phyloP scores from a whole-genome alignment of 78 protist genomes.

The Polysphondylium violaceum region DNA sequence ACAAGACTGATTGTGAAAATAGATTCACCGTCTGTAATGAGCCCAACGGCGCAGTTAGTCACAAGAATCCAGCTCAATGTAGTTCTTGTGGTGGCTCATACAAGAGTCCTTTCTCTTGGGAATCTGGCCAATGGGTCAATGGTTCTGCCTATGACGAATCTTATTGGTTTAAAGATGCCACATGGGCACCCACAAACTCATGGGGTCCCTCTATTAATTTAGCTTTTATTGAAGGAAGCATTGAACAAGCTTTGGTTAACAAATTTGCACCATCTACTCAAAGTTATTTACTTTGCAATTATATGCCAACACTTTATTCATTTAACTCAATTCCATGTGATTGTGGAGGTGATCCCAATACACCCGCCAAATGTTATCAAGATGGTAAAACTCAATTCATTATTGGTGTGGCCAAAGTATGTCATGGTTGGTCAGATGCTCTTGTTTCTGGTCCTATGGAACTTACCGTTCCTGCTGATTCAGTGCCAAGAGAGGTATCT shows the following conservation, averaged over 20 bases:
- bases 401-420: slow-evolving; percentile 2
- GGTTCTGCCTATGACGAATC: not conserved
- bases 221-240: not conserved
- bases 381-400: not conserved
- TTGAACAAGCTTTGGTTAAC: not conserved
- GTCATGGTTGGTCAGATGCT: not conserved
- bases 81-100: not conserved
- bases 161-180: not conserved
- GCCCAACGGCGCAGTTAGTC: not conserved
- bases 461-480: not conserved
- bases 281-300: not conserved
- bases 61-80: not conserved
- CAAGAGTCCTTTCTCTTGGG: not conserved
- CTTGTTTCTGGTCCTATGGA: not conserved
- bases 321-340: not conserved
- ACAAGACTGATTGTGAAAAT: not conserved
- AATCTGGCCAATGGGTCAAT: not conserved
- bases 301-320: not conserved
- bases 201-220: not conserved
- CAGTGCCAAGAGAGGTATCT: not conserved
- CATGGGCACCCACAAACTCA: not conserved
- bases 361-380: not conserved
- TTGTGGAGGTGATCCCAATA: slow-evolving; percentile 3
- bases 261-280: not conserved
- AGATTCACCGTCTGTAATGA: not conserved